Base-by-base conservation (phyloP, 495 filamentous ascomycete genomes). In the Lasiosphaeria ovina region DNA sequence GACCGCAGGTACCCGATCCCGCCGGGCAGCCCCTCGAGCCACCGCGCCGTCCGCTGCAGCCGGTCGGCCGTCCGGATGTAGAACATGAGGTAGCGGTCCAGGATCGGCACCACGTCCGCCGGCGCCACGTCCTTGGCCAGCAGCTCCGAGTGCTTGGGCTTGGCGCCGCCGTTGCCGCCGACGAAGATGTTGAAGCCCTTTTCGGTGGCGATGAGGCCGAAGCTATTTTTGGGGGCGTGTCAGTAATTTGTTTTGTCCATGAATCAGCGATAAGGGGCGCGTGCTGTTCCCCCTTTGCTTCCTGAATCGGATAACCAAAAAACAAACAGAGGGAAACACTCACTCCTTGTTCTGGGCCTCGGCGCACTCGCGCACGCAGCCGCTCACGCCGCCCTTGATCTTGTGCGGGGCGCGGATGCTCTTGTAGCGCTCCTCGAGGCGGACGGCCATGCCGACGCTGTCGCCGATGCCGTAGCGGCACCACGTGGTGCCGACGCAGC, bases 131-230 rank as follows among this genome's bases (percentile, higher is more conserved):
- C 93, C 67, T 92, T 96, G 45, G 90, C 89, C 1, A 98, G 83
- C n/a, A 97, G 81, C 64, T 96, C 91, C 2, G 85, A 85, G 69
- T 98, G 93, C 17, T 82, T 78, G 10, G 93, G 93, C 57, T 89
- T 93, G 5, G 92, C 90, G 38, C 93, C 93, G 55, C 93, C 93
- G 69, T 98, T 98, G 44, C 93, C 93, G 47, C 82, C 92, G 1
- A 98, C 92, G 68, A 91, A 96, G 70, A 98, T 87, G 72, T 97
- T 98, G 82, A 89, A 98, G 31, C 93, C 93, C 60, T 95, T 97
- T 58, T 97, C 93, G 0, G 91, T 94, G 17, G 93, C 92, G 50
- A 97, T 96, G 40, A 97, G 85, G 17, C 93, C 93, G 67, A 98
- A 98, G 70, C 86, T 89, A 61, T 40, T 14, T 14, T 50, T 9